These are phyloP conservation scores for Lachnellula hyalina DNA, from an alignment of 2,329 filamentous ascomycete species.

Conservation along the genomic window DNA sequence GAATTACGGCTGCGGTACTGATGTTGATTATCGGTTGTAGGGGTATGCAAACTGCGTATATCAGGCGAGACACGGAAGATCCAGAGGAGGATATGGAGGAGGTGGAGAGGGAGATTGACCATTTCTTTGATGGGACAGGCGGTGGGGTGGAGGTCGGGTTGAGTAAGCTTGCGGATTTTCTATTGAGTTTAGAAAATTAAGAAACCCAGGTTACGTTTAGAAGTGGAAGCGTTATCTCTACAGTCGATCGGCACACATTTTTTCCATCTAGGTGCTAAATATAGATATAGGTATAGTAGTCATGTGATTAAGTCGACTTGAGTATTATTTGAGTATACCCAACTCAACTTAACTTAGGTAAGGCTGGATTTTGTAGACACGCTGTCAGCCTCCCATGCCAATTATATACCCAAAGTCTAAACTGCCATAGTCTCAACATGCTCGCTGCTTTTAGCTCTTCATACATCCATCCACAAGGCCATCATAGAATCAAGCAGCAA, in stretches of 20 bases:
- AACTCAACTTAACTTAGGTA: no score
- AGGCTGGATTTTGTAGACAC: no score
- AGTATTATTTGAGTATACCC: no score
- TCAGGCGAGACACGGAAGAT: slow-evolving; percentile 50
- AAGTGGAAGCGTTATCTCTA: no score
- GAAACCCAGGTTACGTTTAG: slow-evolving; percentile 16
- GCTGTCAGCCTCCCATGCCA: no score
- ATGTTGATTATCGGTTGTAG: not conserved
- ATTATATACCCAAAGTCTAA: slow-evolving; percentile 21
- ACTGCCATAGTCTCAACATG: no score
- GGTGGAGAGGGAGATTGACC: slow-evolving; percentile 38
- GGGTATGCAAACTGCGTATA: slow-evolving; percentile 48
- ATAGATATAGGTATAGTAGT: no score
- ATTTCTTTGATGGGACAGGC: slow-evolving; percentile 7
- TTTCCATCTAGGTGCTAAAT: no score
- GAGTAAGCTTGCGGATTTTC: not conserved
- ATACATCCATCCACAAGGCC: no score
- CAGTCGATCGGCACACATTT: no score
- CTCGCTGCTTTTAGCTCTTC: no score
- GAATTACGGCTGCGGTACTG: not conserved
- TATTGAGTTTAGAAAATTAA: not conserved
- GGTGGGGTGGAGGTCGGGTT: not conserved
- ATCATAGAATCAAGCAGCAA: not conserved
- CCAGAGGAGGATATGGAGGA: slow-evolving; percentile 39
- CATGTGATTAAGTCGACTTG: no score